These are phyloP conservation scores for Neofusicoccum kwambonambiense DNA, from an alignment of 2,329 filamentous ascomycete genomes.

Conservation along the genomic window DNA sequence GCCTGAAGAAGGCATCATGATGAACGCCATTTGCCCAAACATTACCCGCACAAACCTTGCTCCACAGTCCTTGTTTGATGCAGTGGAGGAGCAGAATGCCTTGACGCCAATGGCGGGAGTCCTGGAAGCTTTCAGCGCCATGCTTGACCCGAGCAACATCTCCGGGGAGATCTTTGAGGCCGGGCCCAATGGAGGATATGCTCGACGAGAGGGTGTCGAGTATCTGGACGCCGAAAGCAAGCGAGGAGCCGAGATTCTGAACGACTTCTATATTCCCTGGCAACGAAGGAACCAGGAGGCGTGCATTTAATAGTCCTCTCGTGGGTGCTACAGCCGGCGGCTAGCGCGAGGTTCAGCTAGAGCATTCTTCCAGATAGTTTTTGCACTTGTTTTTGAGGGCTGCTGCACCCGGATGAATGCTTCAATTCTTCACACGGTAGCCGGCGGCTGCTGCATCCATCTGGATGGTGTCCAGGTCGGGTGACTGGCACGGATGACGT, in stretches of 20 bases:
- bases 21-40: constrained; percentile 45
- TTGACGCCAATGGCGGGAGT: constrained; percentile 42
- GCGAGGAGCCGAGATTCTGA: not conserved
- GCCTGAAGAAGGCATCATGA: constrained; percentile 39
- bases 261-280: not conserved
- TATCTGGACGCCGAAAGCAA: constrained; percentile 33
- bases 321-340: no score
- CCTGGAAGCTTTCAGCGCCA: constrained; percentile 41
- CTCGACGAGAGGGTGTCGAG: constrained; percentile 27
- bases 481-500: not conserved
- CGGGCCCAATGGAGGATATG: constrained; percentile 37
- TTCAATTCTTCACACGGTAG: not conserved
- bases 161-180: constrained; percentile 44
- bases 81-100: constrained; percentile 32
- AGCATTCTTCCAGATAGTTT: no score
- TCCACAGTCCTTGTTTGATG: constrained; percentile 38
- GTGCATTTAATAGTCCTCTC: not conserved
- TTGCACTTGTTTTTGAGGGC: not conserved
- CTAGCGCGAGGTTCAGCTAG: no score
- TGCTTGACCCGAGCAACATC: constrained; percentile 31
- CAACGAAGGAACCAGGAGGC: not conserved
- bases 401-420: no score
- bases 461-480: not conserved
- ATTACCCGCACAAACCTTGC: constrained; percentile 43
- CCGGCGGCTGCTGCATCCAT: no score